Evolutionary conservation across 192 early-diverging fungal genomes (phyloP).

Genomic region (Podila epigama): DNA sequence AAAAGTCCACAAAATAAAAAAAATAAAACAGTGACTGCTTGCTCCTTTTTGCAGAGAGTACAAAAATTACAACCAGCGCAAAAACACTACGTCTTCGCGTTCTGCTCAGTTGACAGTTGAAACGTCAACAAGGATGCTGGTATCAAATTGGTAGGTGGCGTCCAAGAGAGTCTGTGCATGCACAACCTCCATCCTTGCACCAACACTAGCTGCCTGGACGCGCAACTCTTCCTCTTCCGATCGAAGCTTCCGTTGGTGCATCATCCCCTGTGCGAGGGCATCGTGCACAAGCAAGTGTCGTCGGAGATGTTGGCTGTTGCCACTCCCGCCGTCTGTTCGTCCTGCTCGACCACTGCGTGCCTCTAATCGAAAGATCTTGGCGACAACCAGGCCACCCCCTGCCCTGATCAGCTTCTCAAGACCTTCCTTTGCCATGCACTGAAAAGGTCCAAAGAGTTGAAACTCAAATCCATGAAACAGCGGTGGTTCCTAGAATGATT

Average conservation of each 20-base stretch:
- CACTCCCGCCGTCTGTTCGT: not conserved
- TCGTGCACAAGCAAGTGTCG: conserved; percentile 26
- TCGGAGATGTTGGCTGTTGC: not conserved
- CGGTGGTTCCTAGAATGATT: conserved; percentile 13
- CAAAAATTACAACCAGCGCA: no score
- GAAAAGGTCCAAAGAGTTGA: conserved; percentile 25
- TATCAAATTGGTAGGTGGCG: conserved; percentile 19
- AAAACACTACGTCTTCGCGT: no score
- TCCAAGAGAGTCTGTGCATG: conserved; percentile 14
- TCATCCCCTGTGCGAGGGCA: conserved; percentile 11
- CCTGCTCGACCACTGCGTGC: not conserved
- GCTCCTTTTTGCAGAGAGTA: no score
- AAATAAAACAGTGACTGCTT: no score
- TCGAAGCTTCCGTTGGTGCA: conserved; percentile 15
- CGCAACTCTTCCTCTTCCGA: conserved; percentile 3
- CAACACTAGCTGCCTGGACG: not conserved
- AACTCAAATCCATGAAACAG: conserved; percentile 22
- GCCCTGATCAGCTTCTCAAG: conserved; percentile 23
- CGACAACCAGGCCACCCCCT: conserved; percentile 27
- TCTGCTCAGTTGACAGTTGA: no score
- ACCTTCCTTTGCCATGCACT: conserved; percentile 14
- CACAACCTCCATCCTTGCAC: conserved; percentile 8
- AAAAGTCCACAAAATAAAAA: no score
- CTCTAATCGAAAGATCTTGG: conserved; percentile 10
- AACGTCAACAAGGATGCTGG: no score